Base-by-base conservation (phyloP, 352 stramenopile genomes). In the Globisporangium sylvaticum region DNA sequence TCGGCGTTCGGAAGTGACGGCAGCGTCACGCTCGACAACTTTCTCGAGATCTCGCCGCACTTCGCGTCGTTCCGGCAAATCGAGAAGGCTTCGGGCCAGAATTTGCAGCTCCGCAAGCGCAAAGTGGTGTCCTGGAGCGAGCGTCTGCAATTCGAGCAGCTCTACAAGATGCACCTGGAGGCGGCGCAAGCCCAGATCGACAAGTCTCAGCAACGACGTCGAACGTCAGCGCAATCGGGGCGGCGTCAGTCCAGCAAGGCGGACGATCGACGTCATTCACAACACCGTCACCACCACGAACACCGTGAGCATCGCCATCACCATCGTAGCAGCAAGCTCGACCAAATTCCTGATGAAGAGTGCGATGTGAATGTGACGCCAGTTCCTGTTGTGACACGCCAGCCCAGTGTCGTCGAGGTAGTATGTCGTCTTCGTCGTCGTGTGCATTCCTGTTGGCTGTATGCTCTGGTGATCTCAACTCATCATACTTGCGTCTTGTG, bases 41-140 rank as follows among this genome's bases (percentile, higher is more conserved):
- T 94, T 57, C 70, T 92, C 50, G 81, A 89, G 48, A 79, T 92
- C 31, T 79, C 81, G 12, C 46, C 68, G 42, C 83, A 94, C 62
- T 67, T 90, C 12, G 56, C 65, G 2, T 70, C 73, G 6, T 78
- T 90, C 46, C 79, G 79, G 5, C 75, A 77, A 39, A 57, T 88
- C 37, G 81, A 90, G 62, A 79, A 75, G 12, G 64, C 74, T 14
- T 81, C 61, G 3, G 78, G 81, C 6, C 68, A 77, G 50, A 87
- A 69, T 24, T 65, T 91, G 68, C 75, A 89, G 20, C 67, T 89
- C 0, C 73, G 74, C 34, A 72, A 76, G 25, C 77, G 80, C 29
- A 71, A 72, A 15, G 62, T 90, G 48, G 76, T 91, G 44, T 70
- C 80, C 6, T 92, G 83, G 82, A 67, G 58, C 2, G 69, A 83